These are phyloP conservation scores for Leucocoprinus leucothites DNA, from an alignment of 768 basidiomycete species.

Conservation along the genomic window DNA sequence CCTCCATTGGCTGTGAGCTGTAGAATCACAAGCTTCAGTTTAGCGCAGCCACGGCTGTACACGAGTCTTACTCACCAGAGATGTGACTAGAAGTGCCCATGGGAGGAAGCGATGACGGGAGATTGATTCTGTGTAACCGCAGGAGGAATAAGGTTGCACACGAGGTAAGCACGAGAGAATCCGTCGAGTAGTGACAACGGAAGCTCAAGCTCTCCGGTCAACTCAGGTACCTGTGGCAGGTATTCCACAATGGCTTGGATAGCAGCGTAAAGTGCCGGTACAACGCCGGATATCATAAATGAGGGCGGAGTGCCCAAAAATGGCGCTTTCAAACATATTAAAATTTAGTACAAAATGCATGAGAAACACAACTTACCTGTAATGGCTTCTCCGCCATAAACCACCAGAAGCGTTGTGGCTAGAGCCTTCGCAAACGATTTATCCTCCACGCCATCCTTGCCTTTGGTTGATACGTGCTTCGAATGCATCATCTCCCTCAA, in stretches of 20 bases:
- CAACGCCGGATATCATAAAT: constrained; percentile 73
- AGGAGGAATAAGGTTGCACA: constrained; percentile 77
- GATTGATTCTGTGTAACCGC: constrained; percentile 53
- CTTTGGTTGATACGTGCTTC: constrained; percentile 42
- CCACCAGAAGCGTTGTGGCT: constrained; percentile 58
- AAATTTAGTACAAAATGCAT: background rate
- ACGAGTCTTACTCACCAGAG: constrained; percentile 48
- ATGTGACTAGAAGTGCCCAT: constrained; percentile 72
- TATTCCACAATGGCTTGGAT: constrained; percentile 60
- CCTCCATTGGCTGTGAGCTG: constrained; percentile 76
- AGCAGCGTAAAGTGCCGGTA: constrained; percentile 57
- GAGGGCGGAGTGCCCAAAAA: constrained; percentile 67
- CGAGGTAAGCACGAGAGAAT: constrained; percentile 71
- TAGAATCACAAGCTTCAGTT: background rate
- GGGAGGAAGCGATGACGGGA: constrained; percentile 60
- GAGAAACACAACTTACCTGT: constrained; percentile 42
- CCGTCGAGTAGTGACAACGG: constrained; percentile 75
- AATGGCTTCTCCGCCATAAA: constrained; percentile 78
- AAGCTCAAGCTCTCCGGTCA: constrained; percentile 58
- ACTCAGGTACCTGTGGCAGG: constrained; percentile 53
- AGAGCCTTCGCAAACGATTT: constrained; percentile 57
- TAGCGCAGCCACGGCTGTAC: background rate
- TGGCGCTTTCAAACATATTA: constrained; percentile 43
- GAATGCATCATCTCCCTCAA: constrained; percentile 48
- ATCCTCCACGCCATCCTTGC: constrained; percentile 36